These are phyloP conservation scores for Dothidotthia symphoricarpi DNA, from an alignment of 2,329 filamentous ascomycete species.

Conservation along the genomic window DNA sequence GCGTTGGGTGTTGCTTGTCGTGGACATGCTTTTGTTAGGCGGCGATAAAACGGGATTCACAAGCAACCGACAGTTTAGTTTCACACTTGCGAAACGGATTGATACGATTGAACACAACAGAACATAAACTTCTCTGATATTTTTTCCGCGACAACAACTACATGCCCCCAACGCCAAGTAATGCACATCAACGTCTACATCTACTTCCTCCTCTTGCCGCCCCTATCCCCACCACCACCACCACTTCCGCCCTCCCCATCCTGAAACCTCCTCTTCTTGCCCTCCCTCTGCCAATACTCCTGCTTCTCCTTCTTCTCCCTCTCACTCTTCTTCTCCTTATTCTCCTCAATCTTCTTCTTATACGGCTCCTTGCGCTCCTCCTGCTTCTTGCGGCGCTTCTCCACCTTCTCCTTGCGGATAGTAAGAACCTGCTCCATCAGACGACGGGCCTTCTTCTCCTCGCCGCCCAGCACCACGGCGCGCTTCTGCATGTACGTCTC, in stretches of 20 bases:
- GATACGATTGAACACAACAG: no score
- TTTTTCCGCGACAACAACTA: no score
- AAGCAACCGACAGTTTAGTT: no score
- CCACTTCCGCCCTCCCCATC: constrained; percentile 51
- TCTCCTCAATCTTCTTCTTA: constrained; percentile 76
- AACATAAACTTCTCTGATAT: no score
- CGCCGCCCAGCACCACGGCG: constrained; percentile 77
- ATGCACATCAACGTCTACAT: neutral
- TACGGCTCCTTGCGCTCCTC: constrained; percentile 81
- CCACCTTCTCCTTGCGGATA: constrained; percentile 83
- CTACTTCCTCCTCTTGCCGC: constrained; percentile 37
- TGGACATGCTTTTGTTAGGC: no score
- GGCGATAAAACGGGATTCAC: no score
- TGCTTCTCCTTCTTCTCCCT: constrained; percentile 89
- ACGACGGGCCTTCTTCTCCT: constrained; percentile 85
- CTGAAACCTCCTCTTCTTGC: constrained; percentile 68
- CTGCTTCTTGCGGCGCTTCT: constrained; percentile 80
- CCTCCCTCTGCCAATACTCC: constrained; percentile 90
- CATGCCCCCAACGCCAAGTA: no score
- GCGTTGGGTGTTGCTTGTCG: no score
- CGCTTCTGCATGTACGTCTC: constrained; percentile 93
- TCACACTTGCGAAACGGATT: no score
- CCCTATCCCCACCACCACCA: constrained; percentile 41
- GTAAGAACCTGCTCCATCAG: constrained; percentile 92
- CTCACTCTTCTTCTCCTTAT: constrained; percentile 78